Conservation (phyloP, 257 asterid species). For the Nicotiana tomentosiformis region DNA sequence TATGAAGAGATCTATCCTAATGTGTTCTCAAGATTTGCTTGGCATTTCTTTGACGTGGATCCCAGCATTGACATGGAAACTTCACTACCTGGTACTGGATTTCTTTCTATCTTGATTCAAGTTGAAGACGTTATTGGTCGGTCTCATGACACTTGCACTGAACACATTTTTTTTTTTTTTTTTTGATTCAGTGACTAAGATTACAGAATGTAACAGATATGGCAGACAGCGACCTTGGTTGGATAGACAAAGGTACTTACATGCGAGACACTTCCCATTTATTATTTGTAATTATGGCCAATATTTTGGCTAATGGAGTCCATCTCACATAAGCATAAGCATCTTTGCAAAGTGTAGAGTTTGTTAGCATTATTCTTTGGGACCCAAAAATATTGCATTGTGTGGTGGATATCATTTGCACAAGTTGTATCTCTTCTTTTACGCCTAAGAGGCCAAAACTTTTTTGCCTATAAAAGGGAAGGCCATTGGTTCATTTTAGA, state of each 20-base stretch:
- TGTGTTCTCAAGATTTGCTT: background rate
- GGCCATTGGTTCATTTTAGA: no score
- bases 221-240: background rate
- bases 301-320: no score
- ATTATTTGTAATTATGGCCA: background rate
- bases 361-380: no score
- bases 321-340: no score
- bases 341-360: no score
- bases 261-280: background rate
- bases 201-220: no score
- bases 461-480: no score
- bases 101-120: background rate
- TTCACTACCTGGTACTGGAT: background rate
- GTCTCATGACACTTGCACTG: background rate
- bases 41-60: slow-evolving; percentile 12
- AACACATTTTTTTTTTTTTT: background rate
- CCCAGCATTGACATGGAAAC: slow-evolving; percentile 2
- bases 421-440: no score
- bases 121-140: background rate
- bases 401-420: no score
- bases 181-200: background rate
- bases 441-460: no score
- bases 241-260: background rate
- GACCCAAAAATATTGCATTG: no score
- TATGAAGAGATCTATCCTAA: background rate